phyloP scores from a whole-genome alignment of 139 green algal species.

The Zygnema circumcarinatum region DNA sequence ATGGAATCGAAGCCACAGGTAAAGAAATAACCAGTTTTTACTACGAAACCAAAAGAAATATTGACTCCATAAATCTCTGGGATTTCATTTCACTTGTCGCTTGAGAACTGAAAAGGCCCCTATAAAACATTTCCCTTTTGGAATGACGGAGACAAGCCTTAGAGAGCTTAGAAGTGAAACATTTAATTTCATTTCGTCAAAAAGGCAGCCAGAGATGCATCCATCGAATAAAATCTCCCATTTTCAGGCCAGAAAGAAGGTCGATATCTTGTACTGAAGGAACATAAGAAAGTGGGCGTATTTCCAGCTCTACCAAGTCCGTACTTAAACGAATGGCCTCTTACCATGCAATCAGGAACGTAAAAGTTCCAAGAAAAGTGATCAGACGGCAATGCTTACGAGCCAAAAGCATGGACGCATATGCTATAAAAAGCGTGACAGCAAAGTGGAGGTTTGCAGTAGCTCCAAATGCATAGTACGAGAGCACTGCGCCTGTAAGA shows the following conservation, averaged over 20 bases:
- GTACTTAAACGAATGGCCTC: too few relatives aligned
- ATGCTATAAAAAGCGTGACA: conserved; percentile 28
- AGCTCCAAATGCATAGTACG: conserved; percentile 35
- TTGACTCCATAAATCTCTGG: too few relatives aligned
- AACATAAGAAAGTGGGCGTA: neutral
- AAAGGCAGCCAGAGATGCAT: neutral
- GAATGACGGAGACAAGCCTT: neutral
- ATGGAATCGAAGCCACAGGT: too few relatives aligned
- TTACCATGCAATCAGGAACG: conserved; percentile 43
- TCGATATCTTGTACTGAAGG: neutral
- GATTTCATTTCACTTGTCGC: too few relatives aligned
- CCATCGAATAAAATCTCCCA: neutral
- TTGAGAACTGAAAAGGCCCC: too few relatives aligned
- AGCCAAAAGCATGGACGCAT: conserved; percentile 28
- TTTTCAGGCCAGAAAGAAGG: neutral
- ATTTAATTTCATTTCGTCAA: neutral
- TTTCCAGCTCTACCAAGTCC: too few relatives aligned
- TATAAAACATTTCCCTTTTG: too few relatives aligned
- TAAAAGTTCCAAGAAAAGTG: conserved; percentile 32
- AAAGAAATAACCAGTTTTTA: too few relatives aligned
- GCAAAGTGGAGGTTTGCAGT: conserved; percentile 1
- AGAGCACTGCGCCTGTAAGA: conserved; percentile 6
- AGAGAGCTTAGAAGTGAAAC: neutral
- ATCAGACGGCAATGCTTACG: conserved; percentile 12
- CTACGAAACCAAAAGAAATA: too few relatives aligned